A percentile compares a stretch with the other conserved stretches of the same genome.
These are phyloP conservation scores for Amanita jacksonii DNA, from an alignment of 768 basidiomycete genomes.

Conservation along the genomic window DNA sequence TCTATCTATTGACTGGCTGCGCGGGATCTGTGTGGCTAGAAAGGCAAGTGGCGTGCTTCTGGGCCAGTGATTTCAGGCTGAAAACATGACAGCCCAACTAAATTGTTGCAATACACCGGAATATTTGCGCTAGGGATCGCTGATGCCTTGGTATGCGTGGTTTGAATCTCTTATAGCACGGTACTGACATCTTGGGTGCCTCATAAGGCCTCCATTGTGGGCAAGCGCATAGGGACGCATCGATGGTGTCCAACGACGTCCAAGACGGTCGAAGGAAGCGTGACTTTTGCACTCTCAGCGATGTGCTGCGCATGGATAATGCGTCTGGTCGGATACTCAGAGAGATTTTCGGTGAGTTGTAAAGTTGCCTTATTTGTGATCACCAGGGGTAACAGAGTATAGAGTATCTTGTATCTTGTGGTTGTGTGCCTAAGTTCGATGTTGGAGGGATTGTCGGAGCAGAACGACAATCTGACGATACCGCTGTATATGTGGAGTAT, in stretches of 20 bases:
- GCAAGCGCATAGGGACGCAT: slow-evolving; percentile 70
- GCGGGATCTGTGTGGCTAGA: slow-evolving; percentile 94
- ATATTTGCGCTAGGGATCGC: slow-evolving; percentile 86
- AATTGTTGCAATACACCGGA: slow-evolving; percentile 62
- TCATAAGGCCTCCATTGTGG: slow-evolving; percentile 86
- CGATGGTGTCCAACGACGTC: slow-evolving; percentile 78
- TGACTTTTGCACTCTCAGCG: slow-evolving; percentile 70
- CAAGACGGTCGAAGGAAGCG: slow-evolving; percentile 90
- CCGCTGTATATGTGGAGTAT: slow-evolving; percentile 96
- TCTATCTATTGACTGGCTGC: slow-evolving; percentile 93
- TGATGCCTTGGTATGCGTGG: slow-evolving; percentile 84
- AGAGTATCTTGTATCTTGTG: slow-evolving; percentile 60
- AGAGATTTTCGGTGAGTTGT: slow-evolving; percentile 64
- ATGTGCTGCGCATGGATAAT: slow-evolving; percentile 61
- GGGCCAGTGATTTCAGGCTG: slow-evolving; percentile 1
- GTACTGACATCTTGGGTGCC: no score
- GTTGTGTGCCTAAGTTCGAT: slow-evolving; percentile 48
- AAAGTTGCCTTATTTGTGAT: background rate
- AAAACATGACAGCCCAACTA: slow-evolving; percentile 26
- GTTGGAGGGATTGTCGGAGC: slow-evolving; percentile 86
- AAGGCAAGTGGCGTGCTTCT: slow-evolving; percentile 42
- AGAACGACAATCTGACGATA: slow-evolving; percentile 95
- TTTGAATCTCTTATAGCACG: no score
- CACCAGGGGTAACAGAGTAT: slow-evolving; percentile 6
- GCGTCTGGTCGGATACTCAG: slow-evolving; percentile 58